Base-by-base conservation (phyloP, 345 rosid species). In the Populus deltoides region DNA sequence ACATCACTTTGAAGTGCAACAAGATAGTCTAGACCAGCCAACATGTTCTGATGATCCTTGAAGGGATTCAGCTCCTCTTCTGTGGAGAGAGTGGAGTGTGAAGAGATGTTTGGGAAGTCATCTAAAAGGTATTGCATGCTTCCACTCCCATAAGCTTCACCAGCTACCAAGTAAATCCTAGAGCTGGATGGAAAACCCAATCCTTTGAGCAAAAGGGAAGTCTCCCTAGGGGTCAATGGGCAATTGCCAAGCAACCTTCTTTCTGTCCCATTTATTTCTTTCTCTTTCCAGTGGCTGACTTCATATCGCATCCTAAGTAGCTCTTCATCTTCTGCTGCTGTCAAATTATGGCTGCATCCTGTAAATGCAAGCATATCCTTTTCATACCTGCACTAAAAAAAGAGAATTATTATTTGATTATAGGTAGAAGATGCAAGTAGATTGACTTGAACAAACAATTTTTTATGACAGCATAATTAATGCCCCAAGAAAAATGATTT, bases 361-460 rank as follows among this genome's bases (percentile, higher is more conserved):
- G 99, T 95, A 85, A 95, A 95, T 83, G 99, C 95, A 83, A 95
- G 92, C 99, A 95, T 95, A 83, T 95, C 99, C 83, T 91, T 95
- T 88, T 92, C 99, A 76, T 93, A 95, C 90, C 99, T 94, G 83
- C 47, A 71, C 66, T 29, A 22, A 47, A 72, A 45, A 77, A 8
- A 66, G 57, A 69, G 70, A 72, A 27, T 31, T 61, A 63, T 35
- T 35, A 57, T 35, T 57, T 74, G 65, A 72, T 53, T 27, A 68
- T 15, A 13, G 38, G 33, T 18, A n/a, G 39, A 31, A 63, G 5
- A 70, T 8, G 66, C 22, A 25, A 16, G n/a, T 11, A 59, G 24
- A 20, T 51, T 36, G 36, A 66, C 61, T 71, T 63, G 24, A 71
- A 39, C 25, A 61, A 66, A 17, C 53, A 22, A 16, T 17, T 8